A percentile compares a stretch with the other conserved stretches of the same genome.
Conservation (phyloP, 495 filamentous ascomycete species). For the Aspergillus sclerotioniger region DNA sequence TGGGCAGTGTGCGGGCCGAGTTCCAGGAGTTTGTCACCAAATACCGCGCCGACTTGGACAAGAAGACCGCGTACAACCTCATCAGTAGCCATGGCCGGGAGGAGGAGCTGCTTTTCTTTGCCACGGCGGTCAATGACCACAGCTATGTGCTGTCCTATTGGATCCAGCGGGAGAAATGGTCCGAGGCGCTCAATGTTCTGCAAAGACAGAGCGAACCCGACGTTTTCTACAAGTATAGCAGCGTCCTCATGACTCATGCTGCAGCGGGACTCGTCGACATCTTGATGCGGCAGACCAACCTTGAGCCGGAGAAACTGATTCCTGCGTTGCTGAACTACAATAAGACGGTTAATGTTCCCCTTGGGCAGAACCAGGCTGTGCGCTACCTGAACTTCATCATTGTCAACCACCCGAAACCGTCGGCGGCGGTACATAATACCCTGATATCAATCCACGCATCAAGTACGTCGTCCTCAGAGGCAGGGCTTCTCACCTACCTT, state of each 20-base stretch:
- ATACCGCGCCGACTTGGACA: conserved; percentile 82
- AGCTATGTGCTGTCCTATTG: conserved; percentile 96
- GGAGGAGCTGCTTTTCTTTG: conserved; percentile 87
- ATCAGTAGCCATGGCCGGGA: conserved; percentile 94
- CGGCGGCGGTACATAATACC: conserved; percentile 95
- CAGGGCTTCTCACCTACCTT: conserved; percentile 81
- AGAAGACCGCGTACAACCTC: conserved; percentile 90
- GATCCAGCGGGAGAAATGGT: conserved; percentile 94
- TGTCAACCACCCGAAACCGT: conserved; percentile 75
- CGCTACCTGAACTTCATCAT: conserved; percentile 93
- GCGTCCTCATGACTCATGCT: conserved; percentile 88
- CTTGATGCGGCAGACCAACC: conserved; percentile 83
- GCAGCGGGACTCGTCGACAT: conserved; percentile 86
- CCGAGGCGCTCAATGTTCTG: conserved; percentile 81
- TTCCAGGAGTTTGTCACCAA: conserved; percentile 85
- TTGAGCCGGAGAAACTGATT: conserved; percentile 86
- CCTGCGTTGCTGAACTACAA: conserved; percentile 93
- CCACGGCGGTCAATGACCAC: conserved; percentile 81
- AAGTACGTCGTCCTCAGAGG: conserved; percentile 75
- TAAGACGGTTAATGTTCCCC: conserved; percentile 52
- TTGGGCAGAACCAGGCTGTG: conserved; percentile 82
- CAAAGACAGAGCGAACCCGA: conserved; percentile 89
- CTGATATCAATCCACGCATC: conserved; percentile 95
- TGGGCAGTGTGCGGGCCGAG: conserved; percentile 65
- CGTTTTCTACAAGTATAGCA: conserved; percentile 93